A percentile compares a stretch with the other conserved stretches of the same genome.
These are phyloP conservation scores for Penicillium paneum DNA, from an alignment of 2,329 filamentous ascomycete genomes.

Conservation along the genomic window DNA sequence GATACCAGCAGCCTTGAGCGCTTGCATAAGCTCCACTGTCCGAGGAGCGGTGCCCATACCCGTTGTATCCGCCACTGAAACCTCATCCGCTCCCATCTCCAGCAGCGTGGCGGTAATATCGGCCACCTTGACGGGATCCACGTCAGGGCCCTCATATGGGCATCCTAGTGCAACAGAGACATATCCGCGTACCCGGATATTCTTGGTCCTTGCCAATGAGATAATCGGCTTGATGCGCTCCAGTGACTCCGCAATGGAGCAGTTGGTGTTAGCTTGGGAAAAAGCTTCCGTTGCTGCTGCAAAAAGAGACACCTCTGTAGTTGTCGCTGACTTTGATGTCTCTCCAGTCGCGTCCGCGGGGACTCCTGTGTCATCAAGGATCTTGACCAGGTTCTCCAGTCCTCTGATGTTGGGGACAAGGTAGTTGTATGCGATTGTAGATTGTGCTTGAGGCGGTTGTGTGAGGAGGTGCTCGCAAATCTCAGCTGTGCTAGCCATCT, in stretches of 20 bases:
- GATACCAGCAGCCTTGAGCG: conserved; percentile 59
- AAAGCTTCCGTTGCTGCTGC: conserved; percentile 64
- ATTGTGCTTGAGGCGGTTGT: conserved; percentile 48
- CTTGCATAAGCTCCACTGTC: conserved; percentile 57
- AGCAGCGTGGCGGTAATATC: conserved; percentile 59
- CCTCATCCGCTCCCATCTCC: conserved; percentile 64
- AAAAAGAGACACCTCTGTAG: conserved; percentile 60
- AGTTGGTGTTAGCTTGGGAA: conserved; percentile 64
- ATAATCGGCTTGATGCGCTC: conserved; percentile 59
- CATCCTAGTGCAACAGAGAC: conserved; percentile 64
- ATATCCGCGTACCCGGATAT: conserved; percentile 61
- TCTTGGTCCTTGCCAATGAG: conserved; percentile 52
- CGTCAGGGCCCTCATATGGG: conserved; percentile 63
- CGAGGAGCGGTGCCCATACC: conserved; percentile 65
- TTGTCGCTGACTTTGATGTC: conserved; percentile 33
- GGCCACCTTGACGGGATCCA: conserved; percentile 58
- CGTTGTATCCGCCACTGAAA: conserved; percentile 64
- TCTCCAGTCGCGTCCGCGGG: conserved; percentile 30
- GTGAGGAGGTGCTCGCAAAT: conserved; percentile 56
- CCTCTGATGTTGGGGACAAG: conserved; percentile 63
- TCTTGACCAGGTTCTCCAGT: conserved; percentile 57
- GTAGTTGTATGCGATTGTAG: conserved; percentile 62
- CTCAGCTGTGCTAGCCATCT: conserved; percentile 65
- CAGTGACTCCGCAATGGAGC: conserved; percentile 60
- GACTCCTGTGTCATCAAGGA: conserved; percentile 46